Evolutionary conservation across 257 asterid genomes (phyloP).

Genomic region (Nicotiana paniculata): DNA sequence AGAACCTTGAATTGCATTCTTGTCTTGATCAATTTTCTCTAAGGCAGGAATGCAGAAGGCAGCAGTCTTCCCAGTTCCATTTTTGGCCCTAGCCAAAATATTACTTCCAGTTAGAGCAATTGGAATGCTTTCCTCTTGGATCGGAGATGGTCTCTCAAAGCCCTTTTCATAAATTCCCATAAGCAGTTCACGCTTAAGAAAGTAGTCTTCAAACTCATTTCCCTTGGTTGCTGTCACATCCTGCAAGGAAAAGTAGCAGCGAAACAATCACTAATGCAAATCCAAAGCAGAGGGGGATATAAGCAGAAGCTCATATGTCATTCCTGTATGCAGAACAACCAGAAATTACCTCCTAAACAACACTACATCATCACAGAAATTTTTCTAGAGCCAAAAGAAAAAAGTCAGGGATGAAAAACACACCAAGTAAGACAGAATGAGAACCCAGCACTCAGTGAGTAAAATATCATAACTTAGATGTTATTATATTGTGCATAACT

Average conservation of each 20-base stretch:
- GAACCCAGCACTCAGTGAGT: not conserved
- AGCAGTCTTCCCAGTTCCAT: conserved; percentile 96
- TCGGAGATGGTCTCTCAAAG: conserved; percentile 88
- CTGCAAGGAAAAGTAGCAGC: conserved; percentile 29
- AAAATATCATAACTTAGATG: not conserved
- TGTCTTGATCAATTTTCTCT: conserved; percentile 84
- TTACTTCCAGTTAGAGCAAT: conserved; percentile 89
- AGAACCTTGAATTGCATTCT: conserved; percentile 77
- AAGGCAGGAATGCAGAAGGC: conserved; percentile 84
- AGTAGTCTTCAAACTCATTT: conserved; percentile 85
- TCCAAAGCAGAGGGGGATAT: not conserved
- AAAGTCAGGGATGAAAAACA: not conserved
- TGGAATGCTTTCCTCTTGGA: conserved; percentile 95
- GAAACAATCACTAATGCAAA: not conserved
- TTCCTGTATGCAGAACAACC: not conserved
- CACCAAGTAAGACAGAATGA: not conserved
- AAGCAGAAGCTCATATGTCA: not conserved
- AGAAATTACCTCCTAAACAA: not conserved
- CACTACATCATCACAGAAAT: not conserved
- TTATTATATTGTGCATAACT: not conserved
- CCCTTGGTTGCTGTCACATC: conserved; percentile 95
- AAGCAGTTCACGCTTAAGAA: conserved; percentile 79
- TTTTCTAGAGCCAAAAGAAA: not conserved
- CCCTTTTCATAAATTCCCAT: conserved; percentile 98
- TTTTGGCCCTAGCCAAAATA: conserved; percentile 89